Evolutionary conservation across 2,329 filamentous ascomycete genomes (phyloP), one percentile per base, ranked within the genome.

Genomic region (Pyrenophora tritici-repentis): DNA sequence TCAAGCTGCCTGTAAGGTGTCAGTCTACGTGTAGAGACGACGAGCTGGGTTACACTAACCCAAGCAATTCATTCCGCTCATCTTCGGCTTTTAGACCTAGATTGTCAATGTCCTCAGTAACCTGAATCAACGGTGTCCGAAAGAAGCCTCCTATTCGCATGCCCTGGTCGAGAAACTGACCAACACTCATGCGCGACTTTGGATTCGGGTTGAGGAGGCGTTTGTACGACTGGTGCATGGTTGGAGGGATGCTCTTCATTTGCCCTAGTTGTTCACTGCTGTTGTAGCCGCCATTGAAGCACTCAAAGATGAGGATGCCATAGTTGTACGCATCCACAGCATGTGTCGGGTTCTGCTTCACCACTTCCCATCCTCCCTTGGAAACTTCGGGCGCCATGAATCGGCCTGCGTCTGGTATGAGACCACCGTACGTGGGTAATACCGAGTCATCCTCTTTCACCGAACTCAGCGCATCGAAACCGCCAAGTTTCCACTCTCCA

Each of bases 401-500:
- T 61, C 89, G 83, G 42, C 82, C 86, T 33, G 90, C 87, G 67
- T 97, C 92, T 4, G 93, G 93, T 4, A 96, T 83, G 13, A 96
- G 77, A 64, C 90, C 91, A 53, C 92, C 93, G 68, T 92, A 95
- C 42, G 85, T 94, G 70, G 95, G 97, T 67, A 99, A 92, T 40
- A 96, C 81, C 8, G 92, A 91, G 63, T 97, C 91, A 55, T 97
- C 92, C 50, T 97, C 94, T 67, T 97, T 97, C 76, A 97, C 87
- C 32, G 89, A 97, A 75, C 92, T 97, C 52, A 97, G 75, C 4
- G 96, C 83, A 61, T 99, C 94, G 62, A 99, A 96, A 0, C 94
- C 94, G 16, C 89, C 92, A 2, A 99, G 78, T 69, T 95, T 97
- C 94, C 94, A 99, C 76, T 99, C 94, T 50, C 94, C 94, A 68